Conservation (phyloP, 1,139 yeast genomes). For the Candida pseudoviswanathii region DNA sequence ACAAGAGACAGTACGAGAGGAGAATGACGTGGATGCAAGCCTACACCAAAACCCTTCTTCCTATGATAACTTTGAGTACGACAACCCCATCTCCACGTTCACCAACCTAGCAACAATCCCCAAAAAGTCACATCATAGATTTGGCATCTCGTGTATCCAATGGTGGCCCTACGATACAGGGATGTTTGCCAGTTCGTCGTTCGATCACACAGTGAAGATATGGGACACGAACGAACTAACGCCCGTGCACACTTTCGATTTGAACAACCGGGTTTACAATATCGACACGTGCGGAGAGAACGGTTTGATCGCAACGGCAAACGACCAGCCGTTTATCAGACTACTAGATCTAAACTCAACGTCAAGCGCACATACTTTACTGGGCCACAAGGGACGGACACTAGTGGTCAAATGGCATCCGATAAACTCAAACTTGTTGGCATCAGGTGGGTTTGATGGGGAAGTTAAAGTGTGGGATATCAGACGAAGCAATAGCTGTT, state of each 20-base stretch:
- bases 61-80: constrained; percentile 27
- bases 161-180: constrained; percentile 96
- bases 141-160: constrained; percentile 69
- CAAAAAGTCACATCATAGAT: constrained; percentile 59
- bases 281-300: constrained; percentile 47
- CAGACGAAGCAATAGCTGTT: constrained; percentile 64
- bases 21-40: constrained; percentile 18
- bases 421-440: constrained; percentile 55
- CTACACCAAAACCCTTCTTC: constrained; percentile 9
- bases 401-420: constrained; percentile 82
- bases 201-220: constrained; percentile 72
- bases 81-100: constrained; percentile 27
- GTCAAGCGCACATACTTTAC: constrained; percentile 68
- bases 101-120: constrained; percentile 47
- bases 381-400: constrained; percentile 66
- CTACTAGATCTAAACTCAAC: constrained; percentile 73
- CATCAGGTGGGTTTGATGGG: constrained; percentile 80
- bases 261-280: constrained; percentile 53
- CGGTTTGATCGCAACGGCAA: constrained; percentile 70
- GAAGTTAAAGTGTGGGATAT: constrained; percentile 75
- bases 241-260: constrained; percentile 66
- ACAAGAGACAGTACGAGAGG: constrained; percentile 15
- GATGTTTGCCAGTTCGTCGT: constrained; percentile 79
- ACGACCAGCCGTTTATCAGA: constrained; percentile 70
- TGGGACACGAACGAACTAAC: constrained; percentile 77